Conservation (phyloP, 1,139 yeast species). For the Lodderomyces oxycetoniae region DNA sequence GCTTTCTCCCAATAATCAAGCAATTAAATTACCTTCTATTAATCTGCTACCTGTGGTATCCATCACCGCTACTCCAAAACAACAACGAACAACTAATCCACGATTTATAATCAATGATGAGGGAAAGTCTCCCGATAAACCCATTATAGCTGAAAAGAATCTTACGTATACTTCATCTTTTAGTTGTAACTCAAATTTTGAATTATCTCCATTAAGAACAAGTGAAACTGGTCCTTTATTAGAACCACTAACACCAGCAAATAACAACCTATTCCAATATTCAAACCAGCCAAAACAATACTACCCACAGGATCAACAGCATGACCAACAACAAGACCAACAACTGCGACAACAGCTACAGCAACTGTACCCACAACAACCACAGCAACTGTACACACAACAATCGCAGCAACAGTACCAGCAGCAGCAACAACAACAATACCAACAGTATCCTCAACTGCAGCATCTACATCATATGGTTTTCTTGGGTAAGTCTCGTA, state of each 20-base stretch:
- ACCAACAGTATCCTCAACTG: slow-evolving; percentile 3
- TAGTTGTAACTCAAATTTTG: slow-evolving; percentile 60
- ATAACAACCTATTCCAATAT: slow-evolving; percentile 9
- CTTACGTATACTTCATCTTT: slow-evolving; percentile 54
- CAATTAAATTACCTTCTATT: slow-evolving; percentile 1
- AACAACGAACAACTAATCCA: neutral
- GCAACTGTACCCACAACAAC: slow-evolving; percentile 8
- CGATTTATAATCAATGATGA: neutral
- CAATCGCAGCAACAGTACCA: slow-evolving; percentile 9
- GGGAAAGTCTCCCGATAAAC: slow-evolving; percentile 36
- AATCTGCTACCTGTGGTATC: neutral
- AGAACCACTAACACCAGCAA: slow-evolving; percentile 53
- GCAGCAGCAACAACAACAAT: slow-evolving; percentile 10
- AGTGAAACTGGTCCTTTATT: slow-evolving; percentile 60
- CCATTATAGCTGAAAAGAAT: slow-evolving; percentile 41
- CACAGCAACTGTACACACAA: slow-evolving; percentile 9
- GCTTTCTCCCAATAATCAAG: neutral
- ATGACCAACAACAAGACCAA: slow-evolving; percentile 11
- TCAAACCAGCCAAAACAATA: neutral
- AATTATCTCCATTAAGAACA: slow-evolving; percentile 54
- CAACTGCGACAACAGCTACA: slow-evolving; percentile 11
- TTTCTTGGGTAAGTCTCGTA: slow-evolving; percentile 6
- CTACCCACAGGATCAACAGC: slow-evolving; percentile 1
- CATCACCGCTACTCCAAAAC: neutral
- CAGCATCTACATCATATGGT: slow-evolving; percentile 1